Conservation (phyloP, 345 rosid genomes). For the Boechera stricta region DNA sequence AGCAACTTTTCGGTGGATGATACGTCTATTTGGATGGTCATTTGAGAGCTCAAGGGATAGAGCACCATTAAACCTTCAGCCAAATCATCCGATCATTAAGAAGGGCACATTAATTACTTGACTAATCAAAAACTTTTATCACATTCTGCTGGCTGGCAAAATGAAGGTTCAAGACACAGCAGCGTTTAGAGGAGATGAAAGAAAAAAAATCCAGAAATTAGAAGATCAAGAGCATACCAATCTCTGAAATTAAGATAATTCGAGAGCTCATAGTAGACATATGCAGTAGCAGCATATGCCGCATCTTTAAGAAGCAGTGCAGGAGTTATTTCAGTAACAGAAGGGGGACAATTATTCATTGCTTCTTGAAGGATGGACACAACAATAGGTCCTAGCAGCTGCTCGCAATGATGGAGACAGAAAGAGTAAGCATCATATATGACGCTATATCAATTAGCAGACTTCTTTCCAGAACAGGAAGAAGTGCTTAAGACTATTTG, state of each 20-base stretch:
- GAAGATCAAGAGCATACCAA: conserved; percentile 60
- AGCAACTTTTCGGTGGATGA: conserved; percentile 95
- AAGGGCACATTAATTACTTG: conserved; percentile 6
- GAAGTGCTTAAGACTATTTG: conserved; percentile 34
- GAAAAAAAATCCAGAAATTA: conserved; percentile 5
- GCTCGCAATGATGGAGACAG: conserved; percentile 37
- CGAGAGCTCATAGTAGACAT: conserved; percentile 97
- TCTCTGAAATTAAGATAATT: conserved; percentile 91
- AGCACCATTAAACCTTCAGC: conserved; percentile 91
- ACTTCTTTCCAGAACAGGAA: conserved; percentile 22
- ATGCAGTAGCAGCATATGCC: conserved; percentile 97
- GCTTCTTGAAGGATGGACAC: conserved; percentile 97
- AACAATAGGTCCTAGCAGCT: conserved; percentile 91
- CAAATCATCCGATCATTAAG: conserved; percentile 16
- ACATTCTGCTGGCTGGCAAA: conserved; percentile 19
- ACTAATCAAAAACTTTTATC: conserved; percentile 1
- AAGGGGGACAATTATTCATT: conserved; percentile 85
- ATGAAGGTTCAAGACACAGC: conserved; percentile 4
- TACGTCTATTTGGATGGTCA: conserved; percentile 87
- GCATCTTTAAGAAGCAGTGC: conserved; percentile 96
- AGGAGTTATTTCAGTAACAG: conserved; percentile 79
- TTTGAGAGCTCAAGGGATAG: conserved; percentile 88
- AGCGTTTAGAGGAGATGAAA: conserved; percentile 16
- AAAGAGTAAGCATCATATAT: conserved; percentile 33
- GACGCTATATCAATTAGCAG: conserved; percentile 1